These are phyloP conservation scores for Coffea eugenioides DNA, from an alignment of 257 asterid genomes.

Conservation along the genomic window DNA sequence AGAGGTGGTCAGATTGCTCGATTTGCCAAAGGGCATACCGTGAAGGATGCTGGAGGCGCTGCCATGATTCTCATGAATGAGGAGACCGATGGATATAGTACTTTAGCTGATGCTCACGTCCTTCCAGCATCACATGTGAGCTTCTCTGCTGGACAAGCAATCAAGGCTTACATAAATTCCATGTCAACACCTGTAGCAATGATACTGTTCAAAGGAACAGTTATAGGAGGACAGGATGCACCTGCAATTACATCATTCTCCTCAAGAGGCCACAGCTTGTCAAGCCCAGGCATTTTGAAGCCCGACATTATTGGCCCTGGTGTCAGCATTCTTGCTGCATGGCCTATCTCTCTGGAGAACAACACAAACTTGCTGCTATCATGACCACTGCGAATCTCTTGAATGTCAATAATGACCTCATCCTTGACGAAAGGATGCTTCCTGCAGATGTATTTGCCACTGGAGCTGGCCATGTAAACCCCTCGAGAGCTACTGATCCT, in stretches of 20 bases:
- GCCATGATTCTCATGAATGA: conserved; percentile 34
- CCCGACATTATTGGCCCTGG: too few species aligned
- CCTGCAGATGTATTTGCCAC: conserved; percentile 23
- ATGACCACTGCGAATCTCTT: neutral
- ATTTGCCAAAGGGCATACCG: conserved; percentile 19
- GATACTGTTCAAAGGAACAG: conserved; percentile 28
- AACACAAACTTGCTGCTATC: neutral
- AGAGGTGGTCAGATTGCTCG: conserved; percentile 16
- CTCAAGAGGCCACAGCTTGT: too few species aligned
- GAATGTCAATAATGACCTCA: conserved; percentile 9
- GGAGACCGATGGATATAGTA: conserved; percentile 17
- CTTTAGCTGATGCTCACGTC: conserved; percentile 23
- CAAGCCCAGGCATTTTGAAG: too few species aligned
- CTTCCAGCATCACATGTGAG: conserved; percentile 28
- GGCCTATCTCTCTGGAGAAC: neutral
- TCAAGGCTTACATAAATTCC: conserved; percentile 25
- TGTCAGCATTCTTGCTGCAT: too few species aligned
- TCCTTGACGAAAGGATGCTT: conserved; percentile 18
- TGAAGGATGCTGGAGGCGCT: conserved; percentile 28
- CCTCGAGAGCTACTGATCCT: conserved; percentile 33
- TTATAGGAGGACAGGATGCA: conserved; percentile 22
- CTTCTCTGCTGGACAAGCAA: conserved; percentile 19
- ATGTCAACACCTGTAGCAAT: conserved; percentile 27
- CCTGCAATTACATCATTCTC: conserved; percentile 25
- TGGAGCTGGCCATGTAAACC: conserved; percentile 32